A percentile compares a stretch with the other conserved stretches of the same genome.
Conservation (phyloP, 352 stramenopile genomes). For the Halophytophthora polymorphica region DNA sequence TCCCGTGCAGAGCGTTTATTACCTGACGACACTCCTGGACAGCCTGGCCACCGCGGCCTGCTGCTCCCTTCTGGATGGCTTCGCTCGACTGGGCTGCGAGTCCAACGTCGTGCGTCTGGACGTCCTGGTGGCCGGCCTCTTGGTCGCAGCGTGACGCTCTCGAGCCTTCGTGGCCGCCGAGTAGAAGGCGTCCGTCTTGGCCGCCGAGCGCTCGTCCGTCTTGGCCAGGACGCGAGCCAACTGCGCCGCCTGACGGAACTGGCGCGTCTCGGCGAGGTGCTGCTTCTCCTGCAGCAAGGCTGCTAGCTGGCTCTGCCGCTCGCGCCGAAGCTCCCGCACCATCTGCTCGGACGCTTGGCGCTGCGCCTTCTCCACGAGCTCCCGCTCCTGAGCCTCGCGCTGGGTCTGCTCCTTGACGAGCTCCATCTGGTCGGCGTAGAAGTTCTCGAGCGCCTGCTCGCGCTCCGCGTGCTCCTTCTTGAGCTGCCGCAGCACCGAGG, state of each 20-base stretch:
- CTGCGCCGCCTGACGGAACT: constrained; percentile 44
- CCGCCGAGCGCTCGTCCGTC: constrained; percentile 27
- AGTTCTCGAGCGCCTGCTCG: constrained; percentile 61
- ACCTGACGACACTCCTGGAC: constrained; percentile 17
- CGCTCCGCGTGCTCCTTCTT: constrained; percentile 57
- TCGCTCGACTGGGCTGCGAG: constrained; percentile 7
- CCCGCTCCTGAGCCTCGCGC: constrained; percentile 53
- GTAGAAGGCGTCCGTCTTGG: constrained; percentile 57
- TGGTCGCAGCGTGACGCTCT: constrained; percentile 19
- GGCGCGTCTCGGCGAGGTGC: constrained; percentile 58
- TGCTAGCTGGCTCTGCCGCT: constrained; percentile 52
- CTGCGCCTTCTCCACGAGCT: constrained; percentile 69
- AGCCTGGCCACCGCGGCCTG: constrained; percentile 10
- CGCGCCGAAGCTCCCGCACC: constrained; percentile 58
- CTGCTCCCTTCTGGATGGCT: neutral
- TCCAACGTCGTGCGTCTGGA: constrained; percentile 14
- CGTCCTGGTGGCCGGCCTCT: neutral
- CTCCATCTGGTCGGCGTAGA: constrained; percentile 69
- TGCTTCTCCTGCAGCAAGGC: constrained; percentile 53
- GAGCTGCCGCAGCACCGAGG: constrained; percentile 47
- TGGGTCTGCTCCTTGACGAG: constrained; percentile 61
- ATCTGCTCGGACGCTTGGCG: constrained; percentile 63
- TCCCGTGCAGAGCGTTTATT: constrained; percentile 10
- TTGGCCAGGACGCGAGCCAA: constrained; percentile 39
- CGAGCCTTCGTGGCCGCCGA: constrained; percentile 64